Percentiles rank a stretch among this genome's conserved stretches.
Conservation (phyloP, 148 eudicot species). For the Camellia sinensis region DNA sequence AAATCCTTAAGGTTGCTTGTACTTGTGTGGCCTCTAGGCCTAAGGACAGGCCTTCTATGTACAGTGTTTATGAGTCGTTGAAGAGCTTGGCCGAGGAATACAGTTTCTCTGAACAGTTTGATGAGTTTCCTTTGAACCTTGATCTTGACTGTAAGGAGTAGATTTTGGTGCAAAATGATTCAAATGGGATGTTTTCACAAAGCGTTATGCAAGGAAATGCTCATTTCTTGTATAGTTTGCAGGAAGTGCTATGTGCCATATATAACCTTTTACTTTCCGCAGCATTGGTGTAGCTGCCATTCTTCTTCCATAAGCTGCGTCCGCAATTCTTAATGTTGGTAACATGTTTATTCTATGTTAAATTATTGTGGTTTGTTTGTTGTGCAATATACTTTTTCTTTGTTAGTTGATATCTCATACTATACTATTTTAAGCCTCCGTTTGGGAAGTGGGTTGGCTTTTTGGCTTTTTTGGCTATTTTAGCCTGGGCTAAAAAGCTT, state of each 20-base stretch:
- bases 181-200: background rate
- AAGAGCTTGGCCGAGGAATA: conserved; percentile 50
- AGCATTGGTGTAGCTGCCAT: background rate
- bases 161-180: background rate
- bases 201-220: background rate
- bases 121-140: conserved; percentile 64
- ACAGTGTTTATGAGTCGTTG: conserved; percentile 50
- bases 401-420: background rate
- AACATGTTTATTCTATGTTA: background rate
- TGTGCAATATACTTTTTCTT: background rate
- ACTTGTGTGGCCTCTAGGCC: conserved; percentile 67
- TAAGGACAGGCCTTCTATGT: conserved; percentile 68
- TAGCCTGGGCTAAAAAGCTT: too few relatives aligned
- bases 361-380: background rate
- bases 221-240: background rate
- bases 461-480: too few relatives aligned
- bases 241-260: background rate
- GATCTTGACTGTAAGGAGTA: conserved; percentile 24
- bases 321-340: background rate
- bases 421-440: background rate
- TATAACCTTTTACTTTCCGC: background rate
- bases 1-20: conserved; percentile 57
- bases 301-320: conserved; percentile 2
- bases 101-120: conserved; percentile 47
- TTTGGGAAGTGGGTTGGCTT: too few relatives aligned